Evolutionary conservation across 371 early-diverging fungal species (phyloP).

Genomic region (Mucor irregularis): DNA sequence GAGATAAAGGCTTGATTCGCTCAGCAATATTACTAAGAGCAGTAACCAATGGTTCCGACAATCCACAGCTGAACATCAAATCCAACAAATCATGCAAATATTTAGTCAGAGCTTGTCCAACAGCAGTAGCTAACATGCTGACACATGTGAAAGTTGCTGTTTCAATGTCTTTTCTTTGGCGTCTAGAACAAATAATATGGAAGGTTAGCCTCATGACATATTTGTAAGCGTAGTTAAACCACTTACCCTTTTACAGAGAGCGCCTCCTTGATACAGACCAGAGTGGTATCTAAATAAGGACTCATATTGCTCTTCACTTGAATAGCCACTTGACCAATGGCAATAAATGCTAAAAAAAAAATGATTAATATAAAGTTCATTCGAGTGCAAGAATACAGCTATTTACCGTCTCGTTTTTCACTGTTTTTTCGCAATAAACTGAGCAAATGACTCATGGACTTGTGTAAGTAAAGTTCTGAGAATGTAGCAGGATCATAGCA

Average conservation of each 20-base stretch:
- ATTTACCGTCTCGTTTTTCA: constrained; percentile 72
- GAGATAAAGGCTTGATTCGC: constrained; percentile 81
- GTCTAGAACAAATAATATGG: constrained; percentile 37
- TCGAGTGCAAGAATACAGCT: too few relatives aligned
- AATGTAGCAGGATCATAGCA: constrained; percentile 81
- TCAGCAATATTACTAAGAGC: constrained; percentile 81
- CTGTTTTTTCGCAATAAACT: constrained; percentile 75
- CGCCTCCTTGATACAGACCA: constrained; percentile 74
- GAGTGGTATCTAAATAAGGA: constrained; percentile 77
- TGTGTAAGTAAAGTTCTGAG: constrained; percentile 70
- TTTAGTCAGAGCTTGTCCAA: constrained; percentile 87
- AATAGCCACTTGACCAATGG: constrained; percentile 87
- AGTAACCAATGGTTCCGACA: constrained; percentile 80
- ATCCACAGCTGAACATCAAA: constrained; percentile 87
- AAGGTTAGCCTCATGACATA: too few relatives aligned
- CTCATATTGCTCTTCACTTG: constrained; percentile 82
- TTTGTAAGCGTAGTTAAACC: background rate
- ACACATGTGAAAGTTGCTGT: constrained; percentile 84
- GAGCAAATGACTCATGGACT: constrained; percentile 78
- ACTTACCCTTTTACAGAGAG: constrained; percentile 54
- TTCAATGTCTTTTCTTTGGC: constrained; percentile 64
- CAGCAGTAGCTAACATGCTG: constrained; percentile 85
- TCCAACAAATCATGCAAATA: constrained; percentile 89
- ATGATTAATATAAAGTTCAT: too few relatives aligned
- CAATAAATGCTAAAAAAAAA: constrained; percentile 68